A percentile compares a stretch with the other conserved stretches of the same genome.
These are phyloP conservation scores for Andrographis paniculata DNA, from an alignment of 305 asterid species.

Conservation along the genomic window DNA sequence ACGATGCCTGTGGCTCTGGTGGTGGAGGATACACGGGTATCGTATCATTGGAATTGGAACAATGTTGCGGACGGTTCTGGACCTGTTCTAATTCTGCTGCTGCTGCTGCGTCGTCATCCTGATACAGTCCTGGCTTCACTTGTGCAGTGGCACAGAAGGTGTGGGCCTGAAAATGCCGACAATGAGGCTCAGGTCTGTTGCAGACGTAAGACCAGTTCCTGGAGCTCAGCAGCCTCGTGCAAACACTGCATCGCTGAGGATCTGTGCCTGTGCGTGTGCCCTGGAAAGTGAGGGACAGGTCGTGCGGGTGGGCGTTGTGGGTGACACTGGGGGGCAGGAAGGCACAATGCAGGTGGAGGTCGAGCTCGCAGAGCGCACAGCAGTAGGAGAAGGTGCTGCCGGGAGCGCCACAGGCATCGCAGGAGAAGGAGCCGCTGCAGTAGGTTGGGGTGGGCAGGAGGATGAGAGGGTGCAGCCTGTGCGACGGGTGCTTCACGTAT, in stretches of 20 bases:
- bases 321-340: constrained; percentile 38
- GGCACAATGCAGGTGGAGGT: constrained; percentile 55
- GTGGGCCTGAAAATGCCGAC: constrained; percentile 37
- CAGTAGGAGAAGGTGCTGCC: constrained; percentile 48
- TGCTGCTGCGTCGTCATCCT: too few relatives aligned
- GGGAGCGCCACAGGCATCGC: constrained; percentile 49
- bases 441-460: constrained; percentile 52
- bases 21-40: too few relatives aligned
- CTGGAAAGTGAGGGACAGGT: constrained; percentile 19
- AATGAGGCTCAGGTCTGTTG: constrained; percentile 23
- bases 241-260: constrained; percentile 31
- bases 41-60: too few relatives aligned
- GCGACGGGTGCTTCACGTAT: constrained; percentile 50
- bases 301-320: constrained; percentile 43
- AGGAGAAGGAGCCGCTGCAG: constrained; percentile 53
- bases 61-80: too few relatives aligned
- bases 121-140: constrained; percentile 46
- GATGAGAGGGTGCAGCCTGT: constrained; percentile 44
- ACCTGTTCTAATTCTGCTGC: constrained; percentile 23
- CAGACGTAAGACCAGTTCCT: constrained; percentile 50
- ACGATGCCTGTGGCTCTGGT: too few relatives aligned
- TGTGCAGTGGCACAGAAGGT: constrained; percentile 51
- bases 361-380: constrained; percentile 57
- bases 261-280: constrained; percentile 4
- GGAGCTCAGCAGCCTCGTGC: constrained; percentile 25